These are phyloP conservation scores for Cyberlindnera bimundalis DNA, from an alignment of 805 yeast genomes.

Conservation along the genomic window DNA sequence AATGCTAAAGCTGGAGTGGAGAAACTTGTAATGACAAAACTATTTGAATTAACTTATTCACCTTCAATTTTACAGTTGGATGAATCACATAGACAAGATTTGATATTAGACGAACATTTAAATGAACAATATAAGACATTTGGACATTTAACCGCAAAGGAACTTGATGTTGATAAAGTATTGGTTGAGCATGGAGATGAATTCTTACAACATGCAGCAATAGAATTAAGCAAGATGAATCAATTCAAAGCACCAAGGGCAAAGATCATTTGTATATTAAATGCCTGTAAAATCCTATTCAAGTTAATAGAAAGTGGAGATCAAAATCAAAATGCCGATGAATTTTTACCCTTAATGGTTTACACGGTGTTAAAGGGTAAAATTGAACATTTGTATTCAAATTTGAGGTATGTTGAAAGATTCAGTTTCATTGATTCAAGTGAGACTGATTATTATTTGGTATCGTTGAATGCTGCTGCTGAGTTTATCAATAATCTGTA, in stretches of 20 bases:
- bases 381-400: slow-evolving; percentile 65
- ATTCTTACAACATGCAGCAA: slow-evolving; percentile 63
- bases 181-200: slow-evolving; percentile 45
- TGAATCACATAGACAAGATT: slow-evolving; percentile 58
- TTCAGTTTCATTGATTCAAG: slow-evolving; percentile 77
- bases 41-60: slow-evolving; percentile 75
- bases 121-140: slow-evolving; percentile 53
- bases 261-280: slow-evolving; percentile 84
- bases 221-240: slow-evolving; percentile 75
- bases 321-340: slow-evolving; percentile 82
- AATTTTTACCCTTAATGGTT: slow-evolving; percentile 85
- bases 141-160: slow-evolving; percentile 60
- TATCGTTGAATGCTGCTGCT: slow-evolving; percentile 87
- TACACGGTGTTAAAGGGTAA: slow-evolving; percentile 71
- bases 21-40: slow-evolving; percentile 83
- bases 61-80: slow-evolving; percentile 60
- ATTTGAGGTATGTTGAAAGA: slow-evolving; percentile 79
- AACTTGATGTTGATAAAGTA: slow-evolving; percentile 68
- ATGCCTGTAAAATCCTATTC: slow-evolving; percentile 89
- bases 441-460: slow-evolving; percentile 86
- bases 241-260: slow-evolving; percentile 91
- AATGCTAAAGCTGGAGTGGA: slow-evolving; percentile 91
- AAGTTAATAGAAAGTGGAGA: slow-evolving; percentile 70
- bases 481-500: slow-evolving; percentile 66
- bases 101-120: slow-evolving; percentile 55